A percentile compares a stretch with the other conserved stretches of the same genome.
Conservation (phyloP, 352 stramenopile genomes). For the Halophytophthora polymorphica region DNA sequence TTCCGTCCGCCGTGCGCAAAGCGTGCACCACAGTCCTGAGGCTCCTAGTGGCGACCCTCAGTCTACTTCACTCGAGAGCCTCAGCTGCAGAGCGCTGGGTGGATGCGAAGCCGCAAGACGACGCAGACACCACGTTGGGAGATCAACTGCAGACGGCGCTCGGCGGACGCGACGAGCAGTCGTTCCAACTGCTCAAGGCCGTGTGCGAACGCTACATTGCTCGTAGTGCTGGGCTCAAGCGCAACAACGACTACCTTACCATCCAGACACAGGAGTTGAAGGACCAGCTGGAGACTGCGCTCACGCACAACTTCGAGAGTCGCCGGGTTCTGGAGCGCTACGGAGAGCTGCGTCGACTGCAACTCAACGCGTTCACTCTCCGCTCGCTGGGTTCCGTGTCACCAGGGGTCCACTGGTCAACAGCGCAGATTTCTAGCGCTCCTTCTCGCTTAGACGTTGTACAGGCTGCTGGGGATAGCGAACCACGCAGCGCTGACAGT, state of each 20-base stretch:
- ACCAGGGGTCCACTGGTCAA: too few species aligned
- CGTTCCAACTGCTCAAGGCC: constrained; percentile 20
- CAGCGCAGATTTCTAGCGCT: too few species aligned
- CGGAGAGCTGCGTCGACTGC: constrained; percentile 15
- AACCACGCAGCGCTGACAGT: too few species aligned
- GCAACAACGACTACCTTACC: constrained; percentile 13
- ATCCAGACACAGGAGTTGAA: constrained; percentile 16
- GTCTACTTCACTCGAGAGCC: not conserved
- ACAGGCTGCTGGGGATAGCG: too few species aligned
- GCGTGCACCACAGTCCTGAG: not conserved
- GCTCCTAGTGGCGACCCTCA: not conserved
- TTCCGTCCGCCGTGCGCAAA: too few species aligned
- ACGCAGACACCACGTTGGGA: not conserved
- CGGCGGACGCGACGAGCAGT: constrained; percentile 9
- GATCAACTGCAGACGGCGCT: constrained; percentile 8
- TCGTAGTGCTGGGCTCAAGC: constrained; percentile 17
- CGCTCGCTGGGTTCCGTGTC: too few species aligned
- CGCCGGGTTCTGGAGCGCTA: constrained; percentile 17
- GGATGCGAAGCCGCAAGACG: not conserved
- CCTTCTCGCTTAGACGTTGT: too few species aligned
- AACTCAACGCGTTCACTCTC: not conserved
- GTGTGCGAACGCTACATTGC: constrained; percentile 28
- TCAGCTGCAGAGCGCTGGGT: not conserved
- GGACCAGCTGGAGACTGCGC: constrained; percentile 18
- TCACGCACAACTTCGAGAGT: constrained; percentile 16